Evolutionary conservation across 495 filamentous ascomycete species (phyloP).

Genomic region (Halenospora varia): DNA sequence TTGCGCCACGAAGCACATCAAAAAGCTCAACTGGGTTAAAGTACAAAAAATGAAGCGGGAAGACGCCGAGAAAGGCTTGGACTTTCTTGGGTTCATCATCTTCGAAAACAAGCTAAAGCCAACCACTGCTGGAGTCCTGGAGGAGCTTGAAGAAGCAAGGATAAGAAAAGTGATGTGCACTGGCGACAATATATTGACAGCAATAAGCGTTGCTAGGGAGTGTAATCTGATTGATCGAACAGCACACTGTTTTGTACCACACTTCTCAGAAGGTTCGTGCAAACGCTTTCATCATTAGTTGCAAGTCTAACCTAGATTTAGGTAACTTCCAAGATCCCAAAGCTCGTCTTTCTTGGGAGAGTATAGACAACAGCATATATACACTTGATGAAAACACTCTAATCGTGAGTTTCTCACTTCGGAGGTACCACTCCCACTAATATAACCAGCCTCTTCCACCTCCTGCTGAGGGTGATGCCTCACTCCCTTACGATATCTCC

Average conservation of each 20-base stretch:
- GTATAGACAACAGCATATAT: conserved; percentile 76
- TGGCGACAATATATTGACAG: conserved; percentile 96
- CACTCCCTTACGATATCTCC: conserved; percentile 76
- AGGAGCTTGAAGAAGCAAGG: conserved; percentile 77
- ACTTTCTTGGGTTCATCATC: conserved; percentile 93
- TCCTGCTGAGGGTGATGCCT: conserved; percentile 67
- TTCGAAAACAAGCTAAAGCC: conserved; percentile 98
- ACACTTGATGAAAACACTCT: conserved; percentile 74
- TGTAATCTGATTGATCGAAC: conserved; percentile 76
- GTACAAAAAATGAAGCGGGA: conserved; percentile 86
- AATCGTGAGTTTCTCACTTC: conserved; percentile 40
- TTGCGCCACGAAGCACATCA: conserved; percentile 84
- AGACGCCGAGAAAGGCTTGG: conserved; percentile 76
- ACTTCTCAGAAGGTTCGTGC: conserved; percentile 67
- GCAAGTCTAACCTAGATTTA: conserved; percentile 23
- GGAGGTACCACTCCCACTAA: conserved; percentile 21
- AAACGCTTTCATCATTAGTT: neutral
- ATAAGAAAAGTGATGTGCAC: conserved; percentile 97
- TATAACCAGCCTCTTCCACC: conserved; percentile 60
- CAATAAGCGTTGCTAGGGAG: conserved; percentile 92
- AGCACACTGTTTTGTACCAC: conserved; percentile 88
- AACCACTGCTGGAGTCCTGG: conserved; percentile 69
- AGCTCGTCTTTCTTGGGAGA: conserved; percentile 79
- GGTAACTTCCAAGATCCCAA: conserved; percentile 62
- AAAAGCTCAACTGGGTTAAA: conserved; percentile 85